Base-by-base conservation (phyloP, 2,329 filamentous ascomycete genomes). In the Paecilomyces formosus region DNA sequence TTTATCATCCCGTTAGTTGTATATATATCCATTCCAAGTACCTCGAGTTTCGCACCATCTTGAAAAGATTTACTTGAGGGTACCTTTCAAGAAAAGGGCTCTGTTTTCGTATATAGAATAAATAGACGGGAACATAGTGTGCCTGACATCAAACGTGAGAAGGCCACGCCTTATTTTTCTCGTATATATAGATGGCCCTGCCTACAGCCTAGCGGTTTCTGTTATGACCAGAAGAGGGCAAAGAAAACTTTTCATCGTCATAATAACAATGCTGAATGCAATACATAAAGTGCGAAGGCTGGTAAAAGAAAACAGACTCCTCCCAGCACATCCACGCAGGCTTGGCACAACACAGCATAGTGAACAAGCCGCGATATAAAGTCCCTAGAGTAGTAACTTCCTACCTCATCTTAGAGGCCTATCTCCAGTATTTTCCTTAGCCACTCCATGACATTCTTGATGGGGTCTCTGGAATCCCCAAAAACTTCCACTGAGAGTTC, bases 401-500 rank as follows among this genome's bases (percentile, higher is more conserved):
- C 28, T 45, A 11, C 12, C 12, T 56, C 58, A 68, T 18, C 30
- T 31, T 12, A 31, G 30, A 67, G 57, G 21, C 59, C 58, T 54
- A 61, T 55, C 54, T 68, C 68, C 12, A 76, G 65, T 18, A 70
- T 33, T 5, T 64, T 64, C 30, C 70, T 67, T 62, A 76, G 63
- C 75, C 74, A 76, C 26, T 57, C 58, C 57, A 74, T 68, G 9
- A 73, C 69, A 9, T 62, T 64, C 35, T 64, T 64, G 28, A 67
- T 64, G 15, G 66, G 65, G 56, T 71, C 64, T 21, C 59, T 49
- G 13, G 59, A 55, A 21, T 68, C 63, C 0, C 66, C 68, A 18
- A 86, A 81, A 22, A 86, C 65, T 6, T 72, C 74, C 39, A 78
- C 73, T 28, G 87, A 72, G 52, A 84, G 75, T 60, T 80, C 73